Evolutionary conservation across 2,329 filamentous ascomycete species (phyloP), one percentile per base, ranked within the genome.

Genomic region (Colletotrichum gloeosporioides): DNA sequence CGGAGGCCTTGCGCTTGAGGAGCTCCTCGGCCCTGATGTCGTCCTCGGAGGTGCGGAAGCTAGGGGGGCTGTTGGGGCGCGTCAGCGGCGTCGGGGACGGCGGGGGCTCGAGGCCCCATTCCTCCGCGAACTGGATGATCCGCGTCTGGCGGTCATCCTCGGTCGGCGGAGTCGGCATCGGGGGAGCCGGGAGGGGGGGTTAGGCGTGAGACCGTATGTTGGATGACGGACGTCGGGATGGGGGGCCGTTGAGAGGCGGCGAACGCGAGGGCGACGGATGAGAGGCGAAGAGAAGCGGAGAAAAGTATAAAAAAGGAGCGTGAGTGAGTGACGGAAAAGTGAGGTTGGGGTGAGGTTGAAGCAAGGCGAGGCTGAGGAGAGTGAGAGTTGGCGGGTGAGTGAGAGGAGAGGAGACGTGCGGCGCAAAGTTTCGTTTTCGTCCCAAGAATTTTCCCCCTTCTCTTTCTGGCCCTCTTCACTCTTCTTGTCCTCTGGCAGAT

Each of bases 1-100:
- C 77, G 36, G 62, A 64, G 62, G 82, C 68, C 15, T 87, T 87
- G 29, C 86, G 86, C 78, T 89, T 88, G 69, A 92, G 84, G 34
- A 92, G 84, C 39, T 89, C 88, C 69, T 92, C 90, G n/a, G 90
- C 90, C 5, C 85, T 81, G 31, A 85, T 81, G 66, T 92, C 89
- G 78, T 92, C 90, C 70, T 85, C 85, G 1, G 88, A 80, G 2
- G 86, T 87, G 66, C 87, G 86, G 78, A 88, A 87, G 7, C 85
- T 86, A 5, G 86, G 85, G 1, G 86, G 83, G 36, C 85, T 83
- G 63, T 84, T 83, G 4, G 88, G 89, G 65, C 86, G 86, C 5
- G 83, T 80, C 53, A 88, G 83, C 4, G 86, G 86, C 49, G 83
- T 79, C 3, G 85, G 84, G 6, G 85, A 81, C 16, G 84, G 84